Percentiles rank a stretch among this genome's conserved stretches.
Evolutionary conservation across 805 yeast genomes (phyloP).

Genomic region (Starmerella tilneyi): DNA sequence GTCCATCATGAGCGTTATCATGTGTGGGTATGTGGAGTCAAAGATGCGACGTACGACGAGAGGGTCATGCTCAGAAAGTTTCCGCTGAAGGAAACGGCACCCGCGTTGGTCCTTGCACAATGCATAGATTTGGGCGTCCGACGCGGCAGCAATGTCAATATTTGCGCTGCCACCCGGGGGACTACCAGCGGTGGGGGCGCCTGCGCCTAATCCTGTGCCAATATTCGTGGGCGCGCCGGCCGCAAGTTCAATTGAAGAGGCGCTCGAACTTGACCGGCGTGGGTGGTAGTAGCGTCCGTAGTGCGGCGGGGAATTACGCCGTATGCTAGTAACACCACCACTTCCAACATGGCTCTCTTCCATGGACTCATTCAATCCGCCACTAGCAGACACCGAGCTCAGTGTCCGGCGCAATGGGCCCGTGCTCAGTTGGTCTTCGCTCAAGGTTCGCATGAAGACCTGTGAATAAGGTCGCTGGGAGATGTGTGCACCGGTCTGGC

Average conservation of each 20-base stretch:
- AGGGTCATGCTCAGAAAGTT: constrained; percentile 47
- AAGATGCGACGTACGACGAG: constrained; percentile 45
- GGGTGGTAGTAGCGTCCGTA: constrained; percentile 1
- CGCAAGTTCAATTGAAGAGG: constrained; percentile 8
- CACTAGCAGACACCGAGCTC: neutral
- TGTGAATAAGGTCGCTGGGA: constrained; percentile 8
- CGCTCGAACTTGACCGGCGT: constrained; percentile 17
- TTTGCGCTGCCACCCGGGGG: neutral
- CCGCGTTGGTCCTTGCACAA: constrained; percentile 96
- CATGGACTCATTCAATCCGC: neutral
- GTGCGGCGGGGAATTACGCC: neutral
- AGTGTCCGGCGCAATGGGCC: constrained; percentile 1
- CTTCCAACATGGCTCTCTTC: neutral
- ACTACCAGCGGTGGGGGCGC: neutral
- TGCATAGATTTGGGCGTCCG: constrained; percentile 49
- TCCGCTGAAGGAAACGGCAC: constrained; percentile 82
- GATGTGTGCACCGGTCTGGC: neutral
- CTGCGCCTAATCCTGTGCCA: neutral
- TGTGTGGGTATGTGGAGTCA: constrained; percentile 64
- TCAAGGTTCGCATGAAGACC: constrained; percentile 4
- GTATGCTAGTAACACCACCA: neutral
- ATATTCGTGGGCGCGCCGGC: neutral
- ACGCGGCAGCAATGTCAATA: constrained; percentile 9
- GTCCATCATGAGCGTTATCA: constrained; percentile 80
- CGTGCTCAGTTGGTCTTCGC: constrained; percentile 1